phyloP scores from a whole-genome alignment of 2,329 filamentous ascomycete species.

The Fusarium penzigii region DNA sequence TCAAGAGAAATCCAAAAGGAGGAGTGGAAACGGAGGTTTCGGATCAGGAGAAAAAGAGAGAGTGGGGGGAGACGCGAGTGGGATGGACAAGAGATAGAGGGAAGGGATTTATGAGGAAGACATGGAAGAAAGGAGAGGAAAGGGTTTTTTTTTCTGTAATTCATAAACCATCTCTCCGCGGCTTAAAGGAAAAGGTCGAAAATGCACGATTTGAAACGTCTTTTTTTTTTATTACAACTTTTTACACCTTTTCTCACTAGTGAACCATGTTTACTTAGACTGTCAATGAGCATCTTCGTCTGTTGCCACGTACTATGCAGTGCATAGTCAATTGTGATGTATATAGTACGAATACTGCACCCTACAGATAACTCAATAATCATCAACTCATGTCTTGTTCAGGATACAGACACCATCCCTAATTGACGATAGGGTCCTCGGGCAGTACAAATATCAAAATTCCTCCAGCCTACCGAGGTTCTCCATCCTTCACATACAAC shows the following conservation, averaged over 20 bases:
- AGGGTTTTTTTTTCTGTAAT: constrained; percentile 31
- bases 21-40: background rate
- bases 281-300: background rate
- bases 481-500: background rate
- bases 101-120: no score
- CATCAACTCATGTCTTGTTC: background rate
- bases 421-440: background rate
- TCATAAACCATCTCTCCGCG: constrained; percentile 33
- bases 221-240: background rate
- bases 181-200: constrained; percentile 28
- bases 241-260: background rate
- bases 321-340: background rate
- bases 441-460: background rate
- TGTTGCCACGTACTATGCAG: no score
- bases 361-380: no score
- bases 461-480: background rate
- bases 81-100: background rate
- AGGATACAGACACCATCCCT: background rate
- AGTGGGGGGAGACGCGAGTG: background rate
- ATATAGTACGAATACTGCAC: no score
- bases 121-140: constrained; percentile 5
- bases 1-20: constrained; percentile 29
- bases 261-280: background rate
- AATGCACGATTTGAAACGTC: constrained; percentile 29
- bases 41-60: background rate